phyloP scores from a whole-genome alignment of 129 eudicot genomes.

The Lonicera japonica region DNA sequence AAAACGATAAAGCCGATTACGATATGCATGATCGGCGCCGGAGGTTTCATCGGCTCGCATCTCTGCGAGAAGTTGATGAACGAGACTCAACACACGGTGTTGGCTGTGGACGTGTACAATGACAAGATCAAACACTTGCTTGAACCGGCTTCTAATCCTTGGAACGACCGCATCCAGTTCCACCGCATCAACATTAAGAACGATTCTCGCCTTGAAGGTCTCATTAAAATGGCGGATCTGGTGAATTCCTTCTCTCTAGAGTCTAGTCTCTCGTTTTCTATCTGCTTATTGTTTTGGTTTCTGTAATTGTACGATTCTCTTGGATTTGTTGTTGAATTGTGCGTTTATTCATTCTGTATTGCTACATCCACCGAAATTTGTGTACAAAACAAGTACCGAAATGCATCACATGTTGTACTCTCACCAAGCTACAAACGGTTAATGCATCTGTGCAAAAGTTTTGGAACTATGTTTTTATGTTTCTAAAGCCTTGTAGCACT shows the following conservation, averaged over 20 bases:
- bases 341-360: constrained; percentile 1
- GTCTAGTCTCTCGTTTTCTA: no score
- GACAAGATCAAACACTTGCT: constrained; percentile 98
- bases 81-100: constrained; percentile 77
- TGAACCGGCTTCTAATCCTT: constrained; percentile 64
- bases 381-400: no score
- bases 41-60: constrained; percentile 98
- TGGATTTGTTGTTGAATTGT: not conserved
- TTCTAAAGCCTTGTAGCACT: no score
- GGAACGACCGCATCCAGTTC: constrained; percentile 85
- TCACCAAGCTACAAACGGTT: not conserved
- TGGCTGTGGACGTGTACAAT: constrained; percentile 88
- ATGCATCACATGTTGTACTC: not conserved
- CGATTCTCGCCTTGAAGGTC: constrained; percentile 97
- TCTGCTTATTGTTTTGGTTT: no score
- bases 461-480: not conserved
- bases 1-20: constrained; percentile 67
- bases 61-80: constrained; percentile 88
- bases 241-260: constrained; percentile 26
- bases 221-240: constrained; percentile 92
- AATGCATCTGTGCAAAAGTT: not conserved
- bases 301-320: not conserved
- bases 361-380: no score
- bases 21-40: constrained; percentile 98
- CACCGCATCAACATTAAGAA: constrained; percentile 90